Evolutionary conservation across 2,329 filamentous ascomycete species (phyloP).

Genomic region (Dothidotthia symphoricarpi): DNA sequence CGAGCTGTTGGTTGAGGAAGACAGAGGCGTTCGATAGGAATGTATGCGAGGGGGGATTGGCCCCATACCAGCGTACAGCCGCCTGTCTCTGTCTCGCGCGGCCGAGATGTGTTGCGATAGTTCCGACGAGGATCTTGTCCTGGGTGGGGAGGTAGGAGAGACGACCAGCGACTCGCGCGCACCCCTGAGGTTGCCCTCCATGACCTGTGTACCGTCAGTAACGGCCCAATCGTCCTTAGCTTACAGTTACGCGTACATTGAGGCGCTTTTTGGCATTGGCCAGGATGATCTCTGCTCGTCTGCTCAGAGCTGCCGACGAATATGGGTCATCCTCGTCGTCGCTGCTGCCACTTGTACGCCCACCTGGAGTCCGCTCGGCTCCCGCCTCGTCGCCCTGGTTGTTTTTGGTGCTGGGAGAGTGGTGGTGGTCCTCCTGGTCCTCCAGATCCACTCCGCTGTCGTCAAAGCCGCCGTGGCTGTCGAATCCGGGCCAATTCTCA

Average conservation of each 20-base stretch:
- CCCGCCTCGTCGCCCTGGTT: conserved; percentile 40
- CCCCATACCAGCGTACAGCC: conserved; percentile 38
- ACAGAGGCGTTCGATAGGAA: conserved; percentile 34
- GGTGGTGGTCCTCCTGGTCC: conserved; percentile 32
- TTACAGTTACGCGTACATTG: conserved; percentile 60
- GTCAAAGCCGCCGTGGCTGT: conserved; percentile 30
- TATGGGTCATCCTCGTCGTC: conserved; percentile 58
- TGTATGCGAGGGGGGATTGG: conserved; percentile 36
- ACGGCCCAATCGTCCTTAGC: conserved; percentile 4
- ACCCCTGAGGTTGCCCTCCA: conserved; percentile 86
- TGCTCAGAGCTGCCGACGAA: conserved; percentile 59
- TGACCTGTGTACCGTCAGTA: conserved; percentile 60
- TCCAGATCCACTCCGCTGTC: conserved; percentile 38
- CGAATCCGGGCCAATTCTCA: conserved; percentile 43
- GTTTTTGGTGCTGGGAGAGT: conserved; percentile 31
- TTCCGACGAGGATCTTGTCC: conserved; percentile 28
- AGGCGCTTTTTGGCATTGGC: conserved; percentile 88
- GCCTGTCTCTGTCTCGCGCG: conserved; percentile 37
- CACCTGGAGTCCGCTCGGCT: conserved; percentile 37
- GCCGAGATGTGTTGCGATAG: conserved; percentile 36
- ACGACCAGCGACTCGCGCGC: conserved; percentile 67
- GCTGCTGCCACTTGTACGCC: conserved; percentile 43
- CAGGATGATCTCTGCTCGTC: conserved; percentile 83
- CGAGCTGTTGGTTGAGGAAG: conserved; percentile 30
- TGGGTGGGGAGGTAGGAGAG: conserved; percentile 51